phyloP scores from a whole-genome alignment of 2,329 filamentous ascomycete genomes.

The Harringtonia lauricola region DNA sequence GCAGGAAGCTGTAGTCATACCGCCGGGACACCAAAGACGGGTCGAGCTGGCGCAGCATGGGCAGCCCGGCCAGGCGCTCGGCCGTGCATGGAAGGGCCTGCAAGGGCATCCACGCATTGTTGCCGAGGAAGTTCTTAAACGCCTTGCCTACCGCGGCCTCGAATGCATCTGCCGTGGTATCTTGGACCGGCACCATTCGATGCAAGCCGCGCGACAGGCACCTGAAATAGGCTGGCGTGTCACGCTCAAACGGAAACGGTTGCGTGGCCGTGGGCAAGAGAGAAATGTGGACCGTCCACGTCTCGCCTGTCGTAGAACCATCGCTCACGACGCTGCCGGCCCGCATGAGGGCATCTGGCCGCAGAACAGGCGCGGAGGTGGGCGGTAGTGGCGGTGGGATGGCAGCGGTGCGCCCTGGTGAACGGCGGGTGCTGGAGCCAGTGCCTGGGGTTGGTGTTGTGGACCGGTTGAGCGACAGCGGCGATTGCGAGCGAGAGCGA shows the following conservation, averaged over 20 bases:
- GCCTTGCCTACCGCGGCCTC: slow-evolving; percentile 33
- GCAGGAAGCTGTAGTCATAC: slow-evolving; percentile 41
- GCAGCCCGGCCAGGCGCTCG: slow-evolving; percentile 40
- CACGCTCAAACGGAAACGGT: slow-evolving; percentile 50
- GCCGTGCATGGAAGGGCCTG: slow-evolving; percentile 47
- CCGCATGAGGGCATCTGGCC: too few species aligned
- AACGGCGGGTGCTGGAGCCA: too few species aligned
- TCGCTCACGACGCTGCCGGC: too few species aligned
- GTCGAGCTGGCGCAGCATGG: slow-evolving; percentile 46
- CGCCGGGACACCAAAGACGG: slow-evolving; percentile 25
- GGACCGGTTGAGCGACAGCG: too few species aligned
- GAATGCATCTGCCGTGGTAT: slow-evolving; percentile 37
- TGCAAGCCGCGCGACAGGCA: slow-evolving; percentile 50
- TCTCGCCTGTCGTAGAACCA: slow-evolving; percentile 16
- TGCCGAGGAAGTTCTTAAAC: slow-evolving; percentile 37
- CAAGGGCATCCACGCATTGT: slow-evolving; percentile 44
- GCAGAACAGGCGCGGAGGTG: background rate
- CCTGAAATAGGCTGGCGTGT: slow-evolving; percentile 49
- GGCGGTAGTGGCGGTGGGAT: slow-evolving; percentile 13
- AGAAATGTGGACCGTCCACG: slow-evolving; percentile 51
- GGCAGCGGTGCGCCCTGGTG: too few species aligned
- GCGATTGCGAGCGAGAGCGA: too few species aligned
- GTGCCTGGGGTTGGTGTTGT: background rate
- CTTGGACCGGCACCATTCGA: slow-evolving; percentile 42
- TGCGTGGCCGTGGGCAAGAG: slow-evolving; percentile 41